Conservation (phyloP, 768 basidiomycete species). For the Hygrocybe punicea region DNA sequence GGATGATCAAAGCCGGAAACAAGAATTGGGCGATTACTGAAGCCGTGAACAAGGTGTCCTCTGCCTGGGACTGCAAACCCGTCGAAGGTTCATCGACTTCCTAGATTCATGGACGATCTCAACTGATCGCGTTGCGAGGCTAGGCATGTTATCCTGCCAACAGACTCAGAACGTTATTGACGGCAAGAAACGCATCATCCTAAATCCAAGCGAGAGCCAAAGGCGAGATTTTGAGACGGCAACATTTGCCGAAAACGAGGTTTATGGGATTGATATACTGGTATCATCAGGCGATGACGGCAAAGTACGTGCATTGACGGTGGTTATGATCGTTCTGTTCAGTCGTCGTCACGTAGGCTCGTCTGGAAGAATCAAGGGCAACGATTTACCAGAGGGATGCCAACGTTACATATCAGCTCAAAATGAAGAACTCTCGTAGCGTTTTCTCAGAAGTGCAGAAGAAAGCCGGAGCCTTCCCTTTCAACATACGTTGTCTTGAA, state of each 20-base stretch:
- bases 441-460: conserved; percentile 97
- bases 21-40: conserved; percentile 97
- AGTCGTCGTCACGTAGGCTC: conserved; percentile 53
- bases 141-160: conserved; percentile 94
- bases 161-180: conserved; percentile 93
- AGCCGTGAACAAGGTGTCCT: conserved; percentile 66
- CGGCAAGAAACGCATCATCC: conserved; percentile 92
- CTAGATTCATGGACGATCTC: not conserved
- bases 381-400: conserved; percentile 91
- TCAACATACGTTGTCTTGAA: conserved; percentile 90
- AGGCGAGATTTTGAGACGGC: conserved; percentile 81
- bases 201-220: conserved; percentile 83
- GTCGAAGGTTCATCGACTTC: conserved; percentile 68
- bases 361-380: conserved; percentile 83
- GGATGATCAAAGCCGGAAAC: conserved; percentile 85
- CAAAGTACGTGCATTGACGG: conserved; percentile 51
- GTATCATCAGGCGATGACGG: conserved; percentile 86
- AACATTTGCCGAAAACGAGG: conserved; percentile 89
- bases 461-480: conserved; percentile 97
- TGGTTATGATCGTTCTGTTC: not conserved
- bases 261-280: conserved; percentile 92
- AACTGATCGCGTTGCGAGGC: conserved; percentile 10
- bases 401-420: conserved; percentile 86
- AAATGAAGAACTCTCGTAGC: conserved; percentile 96
- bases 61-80: conserved; percentile 80